Percentiles rank a stretch among this genome's conserved stretches.
Conservation (phyloP, 495 filamentous ascomycete species). For the Pyrenula massariospora region DNA sequence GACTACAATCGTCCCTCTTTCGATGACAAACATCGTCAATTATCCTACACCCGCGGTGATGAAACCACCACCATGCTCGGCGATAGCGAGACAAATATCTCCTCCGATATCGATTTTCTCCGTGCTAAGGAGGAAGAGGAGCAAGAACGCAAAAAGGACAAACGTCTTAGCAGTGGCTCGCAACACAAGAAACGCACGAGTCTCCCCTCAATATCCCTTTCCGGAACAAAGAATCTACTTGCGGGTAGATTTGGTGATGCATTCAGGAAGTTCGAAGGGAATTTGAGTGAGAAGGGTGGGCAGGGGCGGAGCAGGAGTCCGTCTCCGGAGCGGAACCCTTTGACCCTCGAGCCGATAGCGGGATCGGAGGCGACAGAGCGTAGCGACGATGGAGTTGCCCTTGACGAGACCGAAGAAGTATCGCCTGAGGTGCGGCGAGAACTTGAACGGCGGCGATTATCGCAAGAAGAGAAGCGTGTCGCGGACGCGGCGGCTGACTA, state of each 20-base stretch:
- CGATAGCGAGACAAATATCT: constrained; percentile 46
- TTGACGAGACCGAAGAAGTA: constrained; percentile 58
- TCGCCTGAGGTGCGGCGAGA: constrained; percentile 86
- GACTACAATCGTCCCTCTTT: background rate
- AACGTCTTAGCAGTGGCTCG: constrained; percentile 45
- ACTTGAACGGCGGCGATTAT: constrained; percentile 71
- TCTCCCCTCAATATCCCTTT: constrained; percentile 62
- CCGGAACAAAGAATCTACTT: constrained; percentile 74
- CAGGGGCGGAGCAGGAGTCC: constrained; percentile 42
- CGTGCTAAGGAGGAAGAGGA: constrained; percentile 66
- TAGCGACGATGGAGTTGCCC: constrained; percentile 50
- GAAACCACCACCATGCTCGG: constrained; percentile 19
- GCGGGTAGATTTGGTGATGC: constrained; percentile 90
- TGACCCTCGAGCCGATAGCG: constrained; percentile 56
- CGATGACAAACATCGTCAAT: background rate
- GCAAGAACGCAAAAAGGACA: constrained; percentile 53
- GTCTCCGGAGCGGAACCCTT: constrained; percentile 21
- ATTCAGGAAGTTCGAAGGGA: constrained; percentile 82
- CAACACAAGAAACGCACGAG: constrained; percentile 76
- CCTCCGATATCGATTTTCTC: constrained; percentile 81
- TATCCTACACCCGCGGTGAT: background rate
- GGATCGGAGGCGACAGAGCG: constrained; percentile 64
- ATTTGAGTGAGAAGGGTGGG: constrained; percentile 27
- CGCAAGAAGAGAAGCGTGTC: constrained; percentile 86
- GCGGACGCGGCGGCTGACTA: constrained; percentile 89